A percentile compares a stretch with the other conserved stretches of the same genome.
Evolutionary conservation across 768 basidiomycete species (phyloP).

Genomic region (Boletus reticulatus): DNA sequence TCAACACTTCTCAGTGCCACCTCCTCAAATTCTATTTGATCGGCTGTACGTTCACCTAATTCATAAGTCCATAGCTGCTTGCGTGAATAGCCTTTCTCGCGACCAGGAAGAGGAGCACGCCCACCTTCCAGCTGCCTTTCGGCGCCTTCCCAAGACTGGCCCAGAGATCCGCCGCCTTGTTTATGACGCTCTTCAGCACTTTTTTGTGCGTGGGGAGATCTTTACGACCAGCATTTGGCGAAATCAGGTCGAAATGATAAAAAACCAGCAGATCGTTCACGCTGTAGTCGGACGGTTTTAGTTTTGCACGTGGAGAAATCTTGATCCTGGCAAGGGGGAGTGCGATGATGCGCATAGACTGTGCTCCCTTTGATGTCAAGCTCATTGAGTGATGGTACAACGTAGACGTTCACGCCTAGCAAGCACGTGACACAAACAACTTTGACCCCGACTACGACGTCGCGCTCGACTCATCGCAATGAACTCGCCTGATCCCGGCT

Average conservation of each 20-base stretch:
- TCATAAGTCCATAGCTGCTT: conserved; percentile 56
- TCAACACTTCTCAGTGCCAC: conserved; percentile 71
- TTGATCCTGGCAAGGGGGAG: conserved; percentile 39
- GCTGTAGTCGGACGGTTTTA: conserved; percentile 6
- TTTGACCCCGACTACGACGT: neutral
- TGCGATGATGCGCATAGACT: conserved; percentile 45
- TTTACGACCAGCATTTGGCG: conserved; percentile 32
- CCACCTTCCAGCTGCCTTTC: conserved; percentile 71
- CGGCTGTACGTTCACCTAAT: conserved; percentile 64
- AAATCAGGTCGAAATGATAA: conserved; percentile 39
- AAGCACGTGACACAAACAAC: conserved; percentile 19
- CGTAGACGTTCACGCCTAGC: too few relatives aligned
- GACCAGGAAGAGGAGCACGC: conserved; percentile 19
- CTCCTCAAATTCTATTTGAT: conserved; percentile 80
- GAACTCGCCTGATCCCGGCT: conserved; percentile 39
- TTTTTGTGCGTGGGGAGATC: conserved; percentile 22
- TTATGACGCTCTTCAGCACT: conserved; percentile 44
- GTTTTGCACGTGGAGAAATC: conserved; percentile 7
- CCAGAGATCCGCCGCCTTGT: conserved; percentile 60
- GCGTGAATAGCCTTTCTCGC: conserved; percentile 6
- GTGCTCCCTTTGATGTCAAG: conserved; percentile 13
- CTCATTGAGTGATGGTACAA: too few relatives aligned
- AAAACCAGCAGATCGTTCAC: conserved; percentile 34
- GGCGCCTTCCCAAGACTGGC: conserved; percentile 63
- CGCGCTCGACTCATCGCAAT: conserved; percentile 14